Conservation (phyloP, 306 rosid genomes). For the Medicago ruthenica region DNA sequence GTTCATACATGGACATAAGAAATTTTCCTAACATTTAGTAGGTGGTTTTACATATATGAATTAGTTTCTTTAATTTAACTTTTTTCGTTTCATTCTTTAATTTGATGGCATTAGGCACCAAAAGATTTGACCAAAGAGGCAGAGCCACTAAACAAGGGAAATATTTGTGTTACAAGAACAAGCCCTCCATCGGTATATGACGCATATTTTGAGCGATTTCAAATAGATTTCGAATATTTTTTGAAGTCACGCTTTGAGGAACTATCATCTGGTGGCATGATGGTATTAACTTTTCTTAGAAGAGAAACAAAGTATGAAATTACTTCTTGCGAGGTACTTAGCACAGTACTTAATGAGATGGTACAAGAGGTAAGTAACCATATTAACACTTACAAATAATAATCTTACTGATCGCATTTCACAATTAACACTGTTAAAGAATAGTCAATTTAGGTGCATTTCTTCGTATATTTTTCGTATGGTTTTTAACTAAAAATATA, state of each 20-base stretch:
- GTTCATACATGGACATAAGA: too few species aligned
- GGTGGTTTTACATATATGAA: too few species aligned
- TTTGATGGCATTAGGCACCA: constrained; percentile 8
- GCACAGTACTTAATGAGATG: constrained; percentile 54
- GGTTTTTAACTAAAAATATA: too few species aligned
- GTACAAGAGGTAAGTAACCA: constrained; percentile 46
- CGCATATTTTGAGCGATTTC: constrained; percentile 50
- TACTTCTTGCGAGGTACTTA: constrained; percentile 32
- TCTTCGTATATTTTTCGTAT: too few species aligned
- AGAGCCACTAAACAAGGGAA: constrained; percentile 31
- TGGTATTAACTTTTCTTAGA: constrained; percentile 53
- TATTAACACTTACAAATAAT: not conserved
- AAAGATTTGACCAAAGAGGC: not conserved
- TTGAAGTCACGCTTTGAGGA: constrained; percentile 1
- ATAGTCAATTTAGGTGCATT: too few species aligned
- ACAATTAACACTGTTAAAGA: too few species aligned
- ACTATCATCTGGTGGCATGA: constrained; percentile 38
- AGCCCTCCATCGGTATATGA: constrained; percentile 42
- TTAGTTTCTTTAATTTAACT: too few species aligned
- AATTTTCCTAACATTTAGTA: too few species aligned
- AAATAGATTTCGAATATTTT: constrained; percentile 35
- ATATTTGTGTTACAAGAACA: constrained; percentile 37
- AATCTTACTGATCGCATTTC: not conserved
- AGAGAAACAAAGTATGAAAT: constrained; percentile 22
- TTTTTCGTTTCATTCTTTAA: not conserved